Conservation (phyloP, 148 eudicot genomes). For the Cornus kousa region DNA sequence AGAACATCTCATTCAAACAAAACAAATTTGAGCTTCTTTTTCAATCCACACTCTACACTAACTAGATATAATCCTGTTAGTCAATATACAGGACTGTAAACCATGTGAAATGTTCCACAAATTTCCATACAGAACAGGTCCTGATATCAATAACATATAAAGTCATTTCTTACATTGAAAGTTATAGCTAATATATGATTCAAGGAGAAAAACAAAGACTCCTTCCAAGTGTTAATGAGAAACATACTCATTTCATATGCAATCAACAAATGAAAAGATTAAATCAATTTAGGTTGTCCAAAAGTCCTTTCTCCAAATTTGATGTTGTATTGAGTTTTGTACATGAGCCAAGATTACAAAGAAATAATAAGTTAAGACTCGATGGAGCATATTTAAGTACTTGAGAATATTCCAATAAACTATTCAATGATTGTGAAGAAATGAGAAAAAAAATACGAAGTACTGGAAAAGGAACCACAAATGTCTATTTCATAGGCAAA, state of each 20-base stretch:
- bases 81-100: background rate
- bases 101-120: background rate
- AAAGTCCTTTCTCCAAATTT: no score
- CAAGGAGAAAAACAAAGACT: background rate
- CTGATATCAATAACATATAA: background rate
- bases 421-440: background rate
- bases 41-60: background rate
- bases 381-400: background rate
- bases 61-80: background rate
- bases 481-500: conserved; percentile 5
- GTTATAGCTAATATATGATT: background rate
- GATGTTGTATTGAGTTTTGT: background rate
- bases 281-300: background rate
- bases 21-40: conserved; percentile 8
- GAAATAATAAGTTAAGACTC: no score
- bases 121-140: background rate
- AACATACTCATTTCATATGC: background rate
- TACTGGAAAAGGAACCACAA: background rate
- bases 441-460: background rate
- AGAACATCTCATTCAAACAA: background rate
- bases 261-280: background rate
- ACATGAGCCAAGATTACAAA: background rate
- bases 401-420: background rate
- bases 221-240: background rate
- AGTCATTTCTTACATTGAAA: background rate